Base-by-base conservation (phyloP, 83 land plant genomes). In the Isoetes engelmannii region DNA sequence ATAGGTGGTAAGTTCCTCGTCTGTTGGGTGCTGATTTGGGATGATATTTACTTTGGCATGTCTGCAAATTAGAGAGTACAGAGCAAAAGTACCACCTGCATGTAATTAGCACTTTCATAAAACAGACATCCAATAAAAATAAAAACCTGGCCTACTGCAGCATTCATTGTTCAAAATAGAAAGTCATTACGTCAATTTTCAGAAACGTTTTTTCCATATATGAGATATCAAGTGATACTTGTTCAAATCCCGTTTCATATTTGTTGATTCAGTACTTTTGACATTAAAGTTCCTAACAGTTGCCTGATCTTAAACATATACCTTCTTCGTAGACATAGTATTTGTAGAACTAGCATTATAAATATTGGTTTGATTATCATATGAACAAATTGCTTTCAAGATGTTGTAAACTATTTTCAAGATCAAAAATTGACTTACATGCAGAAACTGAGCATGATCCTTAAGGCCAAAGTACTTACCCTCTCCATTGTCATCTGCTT, bases 401-500 rank as follows among this genome's bases (percentile, higher is more conserved):
- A 51, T 51, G 17, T 51, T 12, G 13, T 12, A 51, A 12, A 51
- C 3, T 51, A 12, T 15, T 15, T 12, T 15, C 13, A 51, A 51
- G 55, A 12, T 51, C 17, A 51, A 51, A 51, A 51, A 51, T 51
- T 15, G 17, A 12, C 55, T 1, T 28, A 28, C 37, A 28, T 2
- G 37, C 37, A 28, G 37, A 28, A 28, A 28, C 37, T 28, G 37
- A 28, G 37, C 37, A 28, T 28, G 37, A 28, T 28, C 2, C 37
- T 28, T 51, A 12, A 12, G 17, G 55, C 55, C 15, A 51, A 12
- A 17, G 17, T 12, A 51, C 41, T 54, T 73, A 84, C 87, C 87
- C 71, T 84, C 82, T 21, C 87, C 87, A 49, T 75, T 82, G 72
- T 84, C 87, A 73, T 78, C 79, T 43, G 87, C 84, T 67, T 72